A percentile compares a stretch with the other conserved stretches of the same genome.
phyloP scores from a whole-genome alignment of 176 grass and related monocot species.

The Pontederia crassipes region DNA sequence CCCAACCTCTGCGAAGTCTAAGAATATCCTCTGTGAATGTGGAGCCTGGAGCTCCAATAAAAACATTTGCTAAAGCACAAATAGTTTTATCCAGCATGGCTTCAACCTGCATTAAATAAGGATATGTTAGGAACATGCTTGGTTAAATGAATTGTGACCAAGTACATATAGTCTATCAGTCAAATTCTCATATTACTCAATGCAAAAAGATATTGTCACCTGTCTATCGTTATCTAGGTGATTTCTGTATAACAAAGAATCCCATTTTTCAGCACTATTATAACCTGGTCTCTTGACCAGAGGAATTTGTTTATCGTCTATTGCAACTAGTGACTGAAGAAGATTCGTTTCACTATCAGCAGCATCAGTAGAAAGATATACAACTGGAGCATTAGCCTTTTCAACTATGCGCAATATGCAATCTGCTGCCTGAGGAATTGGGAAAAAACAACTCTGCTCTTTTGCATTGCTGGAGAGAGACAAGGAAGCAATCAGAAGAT shows the following conservation, averaged over 20 bases:
- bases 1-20: conserved; percentile 63
- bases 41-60: conserved; percentile 75
- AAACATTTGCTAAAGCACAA: conserved; percentile 65
- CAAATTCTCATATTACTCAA: too few relatives aligned
- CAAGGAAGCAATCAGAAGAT: conserved; percentile 11
- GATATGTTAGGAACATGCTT: too few relatives aligned
- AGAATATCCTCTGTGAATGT: conserved; percentile 94
- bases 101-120: conserved; percentile 42
- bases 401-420: conserved; percentile 60
- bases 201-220: conserved; percentile 16
- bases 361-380: conserved; percentile 93
- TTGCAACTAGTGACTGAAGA: conserved; percentile 58
- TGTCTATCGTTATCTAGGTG: conserved; percentile 58
- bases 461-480: conserved; percentile 60
- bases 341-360: conserved; percentile 59
- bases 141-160: not conserved
- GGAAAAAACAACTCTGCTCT: conserved; percentile 92
- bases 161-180: not conserved
- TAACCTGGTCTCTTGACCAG: conserved; percentile 78
- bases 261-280: conserved; percentile 72
- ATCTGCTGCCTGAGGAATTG: conserved; percentile 82
- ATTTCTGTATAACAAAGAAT: conserved; percentile 74
- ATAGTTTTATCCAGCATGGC: conserved; percentile 98
- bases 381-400: conserved; percentile 57
- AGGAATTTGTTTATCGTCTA: conserved; percentile 64